A percentile compares a stretch with the other conserved stretches of the same genome.
These are phyloP conservation scores for Stagonosporopsis rhizophila DNA, from an alignment of 2,329 filamentous ascomycete genomes.

Conservation along the genomic window DNA sequence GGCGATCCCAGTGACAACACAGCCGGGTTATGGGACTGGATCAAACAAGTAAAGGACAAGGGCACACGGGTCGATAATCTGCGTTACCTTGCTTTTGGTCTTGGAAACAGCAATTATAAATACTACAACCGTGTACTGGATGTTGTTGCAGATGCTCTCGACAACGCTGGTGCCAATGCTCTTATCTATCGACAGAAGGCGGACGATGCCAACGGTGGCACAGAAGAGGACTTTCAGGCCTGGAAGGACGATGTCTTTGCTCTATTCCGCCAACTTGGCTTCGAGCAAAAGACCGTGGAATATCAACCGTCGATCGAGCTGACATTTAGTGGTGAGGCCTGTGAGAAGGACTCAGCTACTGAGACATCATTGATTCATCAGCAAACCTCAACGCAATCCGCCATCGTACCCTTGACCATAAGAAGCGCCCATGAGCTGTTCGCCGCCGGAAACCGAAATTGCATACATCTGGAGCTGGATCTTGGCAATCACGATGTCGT, in stretches of 20 bases:
- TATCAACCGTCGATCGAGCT: conserved; percentile 46
- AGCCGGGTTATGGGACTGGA: conserved; percentile 44
- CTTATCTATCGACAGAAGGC: conserved; percentile 47
- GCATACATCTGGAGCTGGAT: conserved; percentile 53
- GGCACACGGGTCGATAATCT: conserved; percentile 35
- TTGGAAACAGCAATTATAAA: conserved; percentile 58
- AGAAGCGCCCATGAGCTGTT: conserved; percentile 47
- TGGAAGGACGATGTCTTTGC: conserved; percentile 52
- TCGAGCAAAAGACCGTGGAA: conserved; percentile 42
- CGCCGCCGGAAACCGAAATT: conserved; percentile 47
- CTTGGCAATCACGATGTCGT: conserved; percentile 46
- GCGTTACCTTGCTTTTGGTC: conserved; percentile 53
- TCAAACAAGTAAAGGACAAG: conserved; percentile 37
- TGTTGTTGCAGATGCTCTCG: conserved; percentile 41
- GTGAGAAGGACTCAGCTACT: conserved; percentile 23
- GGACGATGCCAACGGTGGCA: conserved; percentile 53
- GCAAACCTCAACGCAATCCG: conserved; percentile 38
- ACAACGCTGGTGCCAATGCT: conserved; percentile 43
- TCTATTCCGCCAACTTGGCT: conserved; percentile 42
- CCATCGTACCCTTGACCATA: conserved; percentile 43
- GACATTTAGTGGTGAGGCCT: conserved; percentile 16
- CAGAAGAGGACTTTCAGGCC: conserved; percentile 53
- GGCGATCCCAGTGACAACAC: conserved; percentile 52
- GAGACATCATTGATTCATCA: conserved; percentile 39
- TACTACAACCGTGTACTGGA: conserved; percentile 55